Percentiles rank a stretch among this genome's conserved stretches.
phyloP scores from a whole-genome alignment of 163 green algal species.

The Smithsoniella earleae region DNA sequence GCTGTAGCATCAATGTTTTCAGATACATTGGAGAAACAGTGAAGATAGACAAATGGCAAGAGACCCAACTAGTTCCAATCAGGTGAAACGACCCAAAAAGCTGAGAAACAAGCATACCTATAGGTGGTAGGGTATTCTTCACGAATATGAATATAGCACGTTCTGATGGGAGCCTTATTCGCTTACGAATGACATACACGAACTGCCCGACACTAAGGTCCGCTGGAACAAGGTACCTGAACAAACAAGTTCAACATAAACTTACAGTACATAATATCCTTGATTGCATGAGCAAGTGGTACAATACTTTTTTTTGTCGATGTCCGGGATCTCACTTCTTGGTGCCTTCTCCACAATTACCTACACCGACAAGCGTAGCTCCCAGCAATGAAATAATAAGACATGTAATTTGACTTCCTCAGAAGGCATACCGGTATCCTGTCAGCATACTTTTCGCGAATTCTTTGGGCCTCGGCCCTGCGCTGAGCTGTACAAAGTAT shows the following conservation, averaged over 20 bases:
- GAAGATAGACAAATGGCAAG: neutral
- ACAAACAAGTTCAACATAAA: neutral
- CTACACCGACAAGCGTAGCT: conserved; percentile 44
- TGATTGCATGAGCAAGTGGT: neutral
- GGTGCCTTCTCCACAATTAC: conserved; percentile 97
- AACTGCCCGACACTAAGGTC: conserved; percentile 98
- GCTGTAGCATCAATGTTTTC: conserved; percentile 47
- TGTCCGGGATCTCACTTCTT: conserved; percentile 93
- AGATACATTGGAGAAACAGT: conserved; percentile 1
- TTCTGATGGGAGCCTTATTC: conserved; percentile 92
- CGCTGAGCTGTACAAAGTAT: conserved; percentile 59
- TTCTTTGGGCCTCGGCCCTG: conserved; percentile 80
- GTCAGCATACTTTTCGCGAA: conserved; percentile 98
- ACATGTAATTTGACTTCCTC: neutral
- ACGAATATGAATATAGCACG: conserved; percentile 99
- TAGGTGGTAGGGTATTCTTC: conserved; percentile 89
- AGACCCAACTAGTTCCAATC: too few relatives aligned
- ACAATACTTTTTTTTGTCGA: conserved; percentile 99
- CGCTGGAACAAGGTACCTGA: conserved; percentile 92
- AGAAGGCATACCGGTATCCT: conserved; percentile 88
- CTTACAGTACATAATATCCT: neutral
- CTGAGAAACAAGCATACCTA: conserved; percentile 57
- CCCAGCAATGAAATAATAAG: conserved; percentile 18
- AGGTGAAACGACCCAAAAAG: too few relatives aligned
- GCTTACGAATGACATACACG: conserved; percentile 98